Evolutionary conservation across 768 basidiomycete genomes (phyloP), one percentile per base, ranked within the genome.

Genomic region (Rhizopogon salebrosus): DNA sequence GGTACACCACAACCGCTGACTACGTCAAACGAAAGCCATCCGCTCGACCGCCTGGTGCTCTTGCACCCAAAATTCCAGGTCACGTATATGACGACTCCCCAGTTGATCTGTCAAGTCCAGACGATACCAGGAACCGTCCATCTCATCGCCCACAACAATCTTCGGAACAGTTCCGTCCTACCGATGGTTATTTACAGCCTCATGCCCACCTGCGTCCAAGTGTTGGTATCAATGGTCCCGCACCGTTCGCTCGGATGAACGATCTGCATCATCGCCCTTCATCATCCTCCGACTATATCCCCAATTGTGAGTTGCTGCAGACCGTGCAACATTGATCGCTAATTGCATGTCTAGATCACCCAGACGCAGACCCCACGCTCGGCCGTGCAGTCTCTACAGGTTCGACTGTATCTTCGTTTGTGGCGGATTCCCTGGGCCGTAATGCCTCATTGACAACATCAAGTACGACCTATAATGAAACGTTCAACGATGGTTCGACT

Each of bases 341-440:
- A 11, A 24, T 14, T 43, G 13, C 4, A 48, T 46, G 48, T 13
- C 11, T 34, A 37, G 35, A 18, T 22, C 40, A 41, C 37, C 52
- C 53, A 66, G 68, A 52, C 26, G 7, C 51, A 7, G 60, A 66
- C 3, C 58, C 26, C 13, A 26, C 31, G 7, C 23, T 68, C 1
- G 67, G 52, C 6, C 68, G 67, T 49, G 60, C 68, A n/a, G 57
- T 57, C 13, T 68, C 67, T 16, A 60, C 54, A 26, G 64, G 57
- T 22, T 68, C 67, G 14, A 68, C 68, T 2, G 40, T 49, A 11
- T 68, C 67, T 5, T 68, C 68, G 5, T 54, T 57, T 18, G 62
- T 50, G 31, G 58, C 66, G 13, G 61, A 61, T 39, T 39, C 59
- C 10, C 53, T 68, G 18, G 59, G 54, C 24, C 58, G 68, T 24